phyloP scores from a whole-genome alignment of 2,329 filamentous ascomycete species.

The Alternaria arborescens region DNA sequence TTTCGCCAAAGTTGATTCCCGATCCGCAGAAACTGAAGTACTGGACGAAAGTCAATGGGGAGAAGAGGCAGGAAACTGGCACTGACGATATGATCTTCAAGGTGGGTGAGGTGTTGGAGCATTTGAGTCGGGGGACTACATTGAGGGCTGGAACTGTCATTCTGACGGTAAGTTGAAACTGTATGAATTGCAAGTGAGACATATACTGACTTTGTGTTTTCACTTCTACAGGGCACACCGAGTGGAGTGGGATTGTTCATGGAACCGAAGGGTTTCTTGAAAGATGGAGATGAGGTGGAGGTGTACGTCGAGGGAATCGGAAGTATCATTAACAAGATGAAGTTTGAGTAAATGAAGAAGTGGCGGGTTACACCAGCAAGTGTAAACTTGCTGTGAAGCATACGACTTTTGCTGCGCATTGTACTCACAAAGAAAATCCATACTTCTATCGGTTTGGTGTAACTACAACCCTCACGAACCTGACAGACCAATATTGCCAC shows the following conservation, averaged over 20 bases:
- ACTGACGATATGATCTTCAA: conserved; percentile 60
- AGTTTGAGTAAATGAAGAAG: conserved; percentile 37
- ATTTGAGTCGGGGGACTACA: conserved; percentile 58
- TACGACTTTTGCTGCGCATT: no score
- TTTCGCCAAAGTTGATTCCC: conserved; percentile 40
- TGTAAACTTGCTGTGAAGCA: not conserved
- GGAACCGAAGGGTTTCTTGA: conserved; percentile 50
- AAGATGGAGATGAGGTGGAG: conserved; percentile 48
- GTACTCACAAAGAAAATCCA: no score
- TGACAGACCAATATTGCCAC: no score
- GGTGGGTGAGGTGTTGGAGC: conserved; percentile 54
- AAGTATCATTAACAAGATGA: conserved; percentile 45
- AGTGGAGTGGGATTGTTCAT: conserved; percentile 50
- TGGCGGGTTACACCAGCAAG: not conserved
- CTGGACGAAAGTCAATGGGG: conserved; percentile 56
- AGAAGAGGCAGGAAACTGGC: conserved; percentile 54
- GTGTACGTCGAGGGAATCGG: conserved; percentile 48
- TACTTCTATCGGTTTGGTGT: no score
- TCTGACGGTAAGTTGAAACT: conserved; percentile 48
- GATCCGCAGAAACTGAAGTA: conserved; percentile 47
- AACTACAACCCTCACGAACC: no score
- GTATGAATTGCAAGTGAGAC: no score
- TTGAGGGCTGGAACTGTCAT: conserved; percentile 58
- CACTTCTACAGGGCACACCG: conserved; percentile 52
- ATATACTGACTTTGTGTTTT: no score